phyloP scores from a whole-genome alignment of 2,329 filamentous ascomycete species.

The Stagonosporopsis vannaccii region DNA sequence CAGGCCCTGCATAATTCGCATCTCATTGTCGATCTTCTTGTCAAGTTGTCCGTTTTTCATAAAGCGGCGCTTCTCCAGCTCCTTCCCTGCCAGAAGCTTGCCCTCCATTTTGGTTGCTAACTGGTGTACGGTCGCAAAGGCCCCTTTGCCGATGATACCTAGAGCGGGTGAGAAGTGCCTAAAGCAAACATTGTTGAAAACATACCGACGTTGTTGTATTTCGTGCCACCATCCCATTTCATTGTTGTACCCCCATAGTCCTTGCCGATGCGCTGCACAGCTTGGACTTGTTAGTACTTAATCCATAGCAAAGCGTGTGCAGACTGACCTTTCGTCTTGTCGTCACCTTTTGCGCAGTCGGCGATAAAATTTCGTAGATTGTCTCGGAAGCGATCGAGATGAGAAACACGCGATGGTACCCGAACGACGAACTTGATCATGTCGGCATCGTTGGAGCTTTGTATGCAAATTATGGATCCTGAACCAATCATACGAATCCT shows the following conservation, averaged over 20 bases:
- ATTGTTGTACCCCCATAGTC: conserved; percentile 62
- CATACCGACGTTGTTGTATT: conserved; percentile 76
- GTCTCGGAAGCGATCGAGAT: conserved; percentile 69
- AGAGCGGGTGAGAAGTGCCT: conserved; percentile 5
- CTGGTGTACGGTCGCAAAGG: conserved; percentile 93
- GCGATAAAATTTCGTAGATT: conserved; percentile 74
- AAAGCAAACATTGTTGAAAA: neutral
- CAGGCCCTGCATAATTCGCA: conserved; percentile 91
- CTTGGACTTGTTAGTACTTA: conserved; percentile 13
- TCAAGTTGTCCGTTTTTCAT: conserved; percentile 92
- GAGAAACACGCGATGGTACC: conserved; percentile 75
- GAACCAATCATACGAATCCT: conserved; percentile 72
- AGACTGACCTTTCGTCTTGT: conserved; percentile 29
- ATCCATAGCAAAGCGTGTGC: neutral
- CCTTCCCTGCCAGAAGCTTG: conserved; percentile 86
- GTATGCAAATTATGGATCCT: conserved; percentile 76
- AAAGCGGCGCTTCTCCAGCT: conserved; percentile 90
- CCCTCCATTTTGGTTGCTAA: conserved; percentile 87
- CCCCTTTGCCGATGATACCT: conserved; percentile 85
- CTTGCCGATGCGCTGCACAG: conserved; percentile 35
- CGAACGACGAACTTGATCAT: conserved; percentile 86
- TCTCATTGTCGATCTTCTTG: conserved; percentile 93
- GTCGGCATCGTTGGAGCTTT: conserved; percentile 59
- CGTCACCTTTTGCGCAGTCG: conserved; percentile 40
- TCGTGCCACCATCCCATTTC: conserved; percentile 80